A percentile compares a stretch with the other conserved stretches of the same genome.
Evolutionary conservation across 495 filamentous ascomycete species (phyloP).

Genomic region (Letharia columbiana): DNA sequence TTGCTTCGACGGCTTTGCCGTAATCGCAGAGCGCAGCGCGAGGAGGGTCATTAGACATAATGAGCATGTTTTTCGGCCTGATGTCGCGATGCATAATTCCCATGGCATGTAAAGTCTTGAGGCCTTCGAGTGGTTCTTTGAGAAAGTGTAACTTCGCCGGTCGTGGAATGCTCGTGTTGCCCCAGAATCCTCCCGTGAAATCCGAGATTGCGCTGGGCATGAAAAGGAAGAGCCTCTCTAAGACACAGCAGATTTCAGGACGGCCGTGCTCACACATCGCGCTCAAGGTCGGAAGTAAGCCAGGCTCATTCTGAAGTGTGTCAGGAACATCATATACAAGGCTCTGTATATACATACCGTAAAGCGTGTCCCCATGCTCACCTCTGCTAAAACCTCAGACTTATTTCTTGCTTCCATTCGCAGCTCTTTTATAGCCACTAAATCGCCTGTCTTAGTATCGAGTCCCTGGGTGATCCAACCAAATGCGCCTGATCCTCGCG

Average conservation of each 20-base stretch:
- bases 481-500: slow-evolving; percentile 7
- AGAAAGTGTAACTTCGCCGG: slow-evolving; percentile 2
- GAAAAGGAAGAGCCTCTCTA: slow-evolving; percentile 6
- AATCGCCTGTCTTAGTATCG: slow-evolving; percentile 10
- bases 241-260: slow-evolving; percentile 5
- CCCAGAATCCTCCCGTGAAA: slow-evolving; percentile 1
- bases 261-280: slow-evolving; percentile 6
- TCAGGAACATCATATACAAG: slow-evolving; percentile 4
- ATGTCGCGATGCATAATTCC: slow-evolving; percentile 16
- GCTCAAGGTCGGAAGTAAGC: slow-evolving; percentile 4
- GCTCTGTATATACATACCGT: slow-evolving; percentile 6
- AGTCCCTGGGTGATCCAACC: slow-evolving; percentile 8
- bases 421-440: slow-evolving; percentile 8
- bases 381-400: slow-evolving; percentile 3
- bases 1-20: slow-evolving; percentile 13
- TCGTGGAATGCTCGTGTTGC: not conserved
- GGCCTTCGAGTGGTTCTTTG: slow-evolving; percentile 12
- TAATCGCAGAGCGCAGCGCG: slow-evolving; percentile 10
- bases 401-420: slow-evolving; percentile 2
- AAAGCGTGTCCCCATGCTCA: slow-evolving; percentile 4
- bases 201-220: slow-evolving; percentile 7
- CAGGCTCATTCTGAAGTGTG: slow-evolving; percentile 5
- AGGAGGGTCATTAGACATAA: not conserved
- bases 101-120: slow-evolving; percentile 7
- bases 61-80: slow-evolving; percentile 3